phyloP scores from a whole-genome alignment of 2,329 filamentous ascomycete genomes.

The Colletotrichum australisinense region DNA sequence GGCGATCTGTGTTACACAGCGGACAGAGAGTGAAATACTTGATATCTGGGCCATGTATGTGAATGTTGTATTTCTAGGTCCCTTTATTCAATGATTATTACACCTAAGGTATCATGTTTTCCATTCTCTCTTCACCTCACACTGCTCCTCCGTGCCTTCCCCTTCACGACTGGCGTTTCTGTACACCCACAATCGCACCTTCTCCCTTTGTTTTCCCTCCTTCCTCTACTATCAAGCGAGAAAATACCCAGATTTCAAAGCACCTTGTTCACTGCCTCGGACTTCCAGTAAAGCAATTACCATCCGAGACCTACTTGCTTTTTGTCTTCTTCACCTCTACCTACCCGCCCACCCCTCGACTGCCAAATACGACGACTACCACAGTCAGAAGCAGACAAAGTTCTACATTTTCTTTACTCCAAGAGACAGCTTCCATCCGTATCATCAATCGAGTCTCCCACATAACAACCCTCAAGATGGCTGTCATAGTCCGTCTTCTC shows the following conservation, averaged over 20 bases:
- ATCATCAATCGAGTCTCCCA: not conserved
- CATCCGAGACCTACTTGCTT: not conserved
- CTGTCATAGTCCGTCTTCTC: not conserved
- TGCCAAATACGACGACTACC: not conserved
- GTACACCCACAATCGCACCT: not conserved
- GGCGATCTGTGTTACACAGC: not conserved
- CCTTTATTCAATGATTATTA: not conserved
- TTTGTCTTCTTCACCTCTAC: not conserved
- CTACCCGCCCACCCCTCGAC: too few species aligned
- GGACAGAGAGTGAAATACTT: not conserved
- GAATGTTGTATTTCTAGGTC: not conserved
- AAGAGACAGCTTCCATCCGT: not conserved
- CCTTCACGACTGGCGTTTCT: not conserved
- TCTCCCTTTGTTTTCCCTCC: not conserved
- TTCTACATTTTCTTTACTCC: not conserved
- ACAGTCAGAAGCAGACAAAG: not conserved
- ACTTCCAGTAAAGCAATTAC: not conserved
- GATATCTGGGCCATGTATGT: not conserved
- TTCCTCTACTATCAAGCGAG: not conserved
- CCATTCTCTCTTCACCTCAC: not conserved
- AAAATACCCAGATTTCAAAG: not conserved
- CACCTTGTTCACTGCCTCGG: not conserved
- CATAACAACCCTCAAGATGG: not conserved
- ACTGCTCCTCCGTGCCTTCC: not conserved
- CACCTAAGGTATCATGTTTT: not conserved